These are phyloP conservation scores for Beauveria medogensis DNA, from an alignment of 2,329 filamentous ascomycete species.

Conservation along the genomic window DNA sequence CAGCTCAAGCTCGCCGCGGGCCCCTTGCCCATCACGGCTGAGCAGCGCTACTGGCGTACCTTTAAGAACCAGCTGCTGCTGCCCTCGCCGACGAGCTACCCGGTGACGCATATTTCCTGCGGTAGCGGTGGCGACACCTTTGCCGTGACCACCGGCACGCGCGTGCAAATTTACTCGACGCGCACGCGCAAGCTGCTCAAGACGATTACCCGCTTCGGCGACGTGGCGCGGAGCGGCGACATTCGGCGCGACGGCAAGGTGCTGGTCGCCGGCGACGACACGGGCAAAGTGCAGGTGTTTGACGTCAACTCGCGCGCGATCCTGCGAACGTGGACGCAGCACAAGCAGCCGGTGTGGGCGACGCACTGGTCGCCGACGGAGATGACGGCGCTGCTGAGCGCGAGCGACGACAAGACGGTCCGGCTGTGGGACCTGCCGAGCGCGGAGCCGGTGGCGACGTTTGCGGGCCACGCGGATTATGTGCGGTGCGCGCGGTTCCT, in stretches of 20 bases:
- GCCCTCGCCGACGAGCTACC: constrained; percentile 81
- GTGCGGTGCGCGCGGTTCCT: constrained; percentile 83
- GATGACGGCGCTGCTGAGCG: constrained; percentile 77
- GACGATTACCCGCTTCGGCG: constrained; percentile 88
- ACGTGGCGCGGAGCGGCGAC: constrained; percentile 82
- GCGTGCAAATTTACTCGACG: constrained; percentile 88
- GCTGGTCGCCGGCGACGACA: constrained; percentile 84
- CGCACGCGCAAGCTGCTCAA: constrained; percentile 87
- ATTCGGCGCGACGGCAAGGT: constrained; percentile 83
- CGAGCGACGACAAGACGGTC: constrained; percentile 87
- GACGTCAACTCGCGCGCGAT: constrained; percentile 84
- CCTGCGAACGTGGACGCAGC: constrained; percentile 87
- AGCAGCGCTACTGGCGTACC: constrained; percentile 92
- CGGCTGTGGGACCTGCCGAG: constrained; percentile 88
- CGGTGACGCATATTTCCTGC: constrained; percentile 84
- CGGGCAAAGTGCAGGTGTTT: constrained; percentile 89
- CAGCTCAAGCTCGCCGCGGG: constrained; percentile 77
- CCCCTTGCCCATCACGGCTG: constrained; percentile 75
- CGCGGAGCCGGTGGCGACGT: constrained; percentile 66
- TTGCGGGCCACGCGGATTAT: constrained; percentile 85
- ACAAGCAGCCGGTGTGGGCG: constrained; percentile 89
- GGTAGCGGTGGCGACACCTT: constrained; percentile 54
- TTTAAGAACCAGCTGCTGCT: constrained; percentile 90
- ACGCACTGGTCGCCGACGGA: constrained; percentile 88
- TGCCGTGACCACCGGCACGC: constrained; percentile 87